Base-by-base conservation (phyloP, 108 stramenopile species). In the Craspedostauros australis region DNA sequence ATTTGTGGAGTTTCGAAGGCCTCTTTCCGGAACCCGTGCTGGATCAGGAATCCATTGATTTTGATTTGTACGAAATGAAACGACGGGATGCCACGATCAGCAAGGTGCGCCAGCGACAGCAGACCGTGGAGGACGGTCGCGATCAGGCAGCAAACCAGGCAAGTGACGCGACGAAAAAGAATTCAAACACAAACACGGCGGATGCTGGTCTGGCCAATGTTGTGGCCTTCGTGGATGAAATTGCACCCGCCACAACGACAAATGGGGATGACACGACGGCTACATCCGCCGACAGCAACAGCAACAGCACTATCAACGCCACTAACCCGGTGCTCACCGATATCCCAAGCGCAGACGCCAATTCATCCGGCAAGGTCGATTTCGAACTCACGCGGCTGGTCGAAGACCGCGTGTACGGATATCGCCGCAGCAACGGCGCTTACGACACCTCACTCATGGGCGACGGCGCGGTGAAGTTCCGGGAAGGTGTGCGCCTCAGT, bases 1-100 rank as follows among this genome's bases (percentile, higher is more conserved):
- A 73, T 39, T 79, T 93, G 29, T 93, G 86, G 86, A 72, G 69
- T 32, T 93, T 93, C 52, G 91, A 93, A 39, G 66, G 60, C 18
- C 57, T 93, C 5, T 93, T 93, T 55, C 80, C 86, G 11, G 72
- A 62, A 26, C 73, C 91, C 0, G 78, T 93, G 14, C 68, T 70
- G 49, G 90, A 91, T 51, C 74, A 85, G 30, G 57, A 67, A 48
- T 64, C 75, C 41, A 66, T 91, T 32, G 31, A 72, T 23, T 69
- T 74, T 41, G 89, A 91, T 55, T 73, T 91, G 71, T 82, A 64
- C 57, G 77, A 60, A 18, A 46, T 76, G 29, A 58, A 47, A 12
- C 22, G 54, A 39, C 45, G 74, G 16, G 74, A 80, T 46, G 18
- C 21, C 12, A 51, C 50, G 19, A 18, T 45, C 28, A 41, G 39